phyloP scores from a whole-genome alignment of 345 rosid genomes.

The Laguncularia racemosa region DNA sequence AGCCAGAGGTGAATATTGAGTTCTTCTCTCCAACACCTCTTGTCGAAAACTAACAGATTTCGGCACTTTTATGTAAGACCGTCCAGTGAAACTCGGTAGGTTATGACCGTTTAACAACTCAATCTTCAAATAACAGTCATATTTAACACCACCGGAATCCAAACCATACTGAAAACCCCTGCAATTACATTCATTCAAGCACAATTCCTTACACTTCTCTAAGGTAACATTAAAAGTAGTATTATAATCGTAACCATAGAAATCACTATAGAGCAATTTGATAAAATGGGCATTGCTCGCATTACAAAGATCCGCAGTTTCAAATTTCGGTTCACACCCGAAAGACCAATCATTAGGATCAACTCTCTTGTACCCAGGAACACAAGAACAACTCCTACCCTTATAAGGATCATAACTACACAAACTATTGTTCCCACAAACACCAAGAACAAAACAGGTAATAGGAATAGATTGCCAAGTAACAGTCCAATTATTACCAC shows the following conservation, averaged over 20 bases:
- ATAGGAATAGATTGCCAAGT: too few species aligned
- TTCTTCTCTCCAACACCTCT: conserved; percentile 6
- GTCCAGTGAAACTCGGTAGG: conserved; percentile 10
- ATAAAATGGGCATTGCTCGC: conserved; percentile 9
- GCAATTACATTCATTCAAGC: conserved; percentile 11
- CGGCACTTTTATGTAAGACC: conserved; percentile 17
- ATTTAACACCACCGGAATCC: not conserved
- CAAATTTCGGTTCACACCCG: conserved; percentile 24
- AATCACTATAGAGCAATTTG: conserved; percentile 2
- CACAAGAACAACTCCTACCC: too few species aligned
- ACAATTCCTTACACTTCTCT: conserved; percentile 2
- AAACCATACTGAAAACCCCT: conserved; percentile 14
- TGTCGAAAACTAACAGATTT: conserved; percentile 5
- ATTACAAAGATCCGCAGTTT: conserved; percentile 4
- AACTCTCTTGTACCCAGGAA: too few species aligned
- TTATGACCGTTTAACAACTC: conserved; percentile 16
- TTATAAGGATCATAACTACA: too few species aligned
- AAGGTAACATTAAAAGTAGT: conserved; percentile 3
- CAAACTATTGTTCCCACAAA: too few species aligned
- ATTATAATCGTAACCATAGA: not conserved
- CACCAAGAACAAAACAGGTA: too few species aligned
- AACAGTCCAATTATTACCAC: too few species aligned
- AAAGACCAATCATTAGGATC: conserved; percentile 7
- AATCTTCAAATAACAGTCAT: conserved; percentile 16
- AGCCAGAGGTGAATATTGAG: not conserved